phyloP scores from a whole-genome alignment of 2,329 filamentous ascomycete species.

The Ploettnerulaceae sp. region DNA sequence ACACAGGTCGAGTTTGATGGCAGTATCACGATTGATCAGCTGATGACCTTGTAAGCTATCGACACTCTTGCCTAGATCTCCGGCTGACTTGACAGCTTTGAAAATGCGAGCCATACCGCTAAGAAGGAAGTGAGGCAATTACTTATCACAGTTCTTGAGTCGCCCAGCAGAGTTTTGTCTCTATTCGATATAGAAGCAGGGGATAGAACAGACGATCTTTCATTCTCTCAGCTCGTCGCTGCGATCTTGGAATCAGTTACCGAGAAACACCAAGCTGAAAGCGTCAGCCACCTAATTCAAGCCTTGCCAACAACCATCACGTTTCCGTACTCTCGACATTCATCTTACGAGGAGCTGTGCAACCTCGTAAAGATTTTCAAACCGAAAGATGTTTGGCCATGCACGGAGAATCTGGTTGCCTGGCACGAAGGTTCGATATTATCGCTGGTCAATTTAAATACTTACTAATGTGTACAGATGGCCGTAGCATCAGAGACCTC shows the following conservation, averaged over 20 bases:
- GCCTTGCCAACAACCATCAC: constrained; percentile 37
- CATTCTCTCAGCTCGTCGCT: constrained; percentile 22
- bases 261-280: constrained; percentile 8
- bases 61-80: neutral
- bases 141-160: constrained; percentile 23
- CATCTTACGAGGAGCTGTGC: constrained; percentile 76
- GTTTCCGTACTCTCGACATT: constrained; percentile 88
- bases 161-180: constrained; percentile 24
- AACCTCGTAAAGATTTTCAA: constrained; percentile 61
- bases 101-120: constrained; percentile 27
- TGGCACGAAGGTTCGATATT: constrained; percentile 52
- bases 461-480: constrained; percentile 26
- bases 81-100: constrained; percentile 19
- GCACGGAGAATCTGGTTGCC: constrained; percentile 59
- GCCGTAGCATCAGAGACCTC: constrained; percentile 58
- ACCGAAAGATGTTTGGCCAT: constrained; percentile 76
- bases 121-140: constrained; percentile 34
- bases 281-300: neutral
- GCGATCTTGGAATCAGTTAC: constrained; percentile 23
- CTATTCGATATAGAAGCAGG: constrained; percentile 23
- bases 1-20: constrained; percentile 60
- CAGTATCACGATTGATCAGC: constrained; percentile 44
- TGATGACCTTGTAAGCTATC: constrained; percentile 47
- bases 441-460: constrained; percentile 2
- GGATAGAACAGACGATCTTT: constrained; percentile 20